phyloP scores from a whole-genome alignment of 768 basidiomycete genomes.

The Albatrellus ellisii region DNA sequence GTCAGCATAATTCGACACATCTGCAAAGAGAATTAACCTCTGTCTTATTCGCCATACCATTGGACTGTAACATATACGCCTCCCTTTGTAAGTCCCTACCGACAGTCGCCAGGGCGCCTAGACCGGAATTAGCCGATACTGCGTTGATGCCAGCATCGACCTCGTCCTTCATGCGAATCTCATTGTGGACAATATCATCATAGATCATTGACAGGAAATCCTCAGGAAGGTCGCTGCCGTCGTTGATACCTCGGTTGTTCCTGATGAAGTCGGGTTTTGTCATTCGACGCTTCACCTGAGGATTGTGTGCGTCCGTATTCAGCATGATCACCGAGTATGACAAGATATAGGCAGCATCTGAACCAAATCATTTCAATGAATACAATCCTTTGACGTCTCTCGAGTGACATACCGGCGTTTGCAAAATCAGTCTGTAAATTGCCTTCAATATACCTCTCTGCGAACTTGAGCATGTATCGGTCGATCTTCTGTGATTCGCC shows the following conservation, averaged over 20 bases:
- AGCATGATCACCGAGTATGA: constrained; percentile 93
- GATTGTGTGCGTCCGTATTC: constrained; percentile 95
- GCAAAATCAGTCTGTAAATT: constrained; percentile 80
- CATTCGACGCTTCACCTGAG: constrained; percentile 92
- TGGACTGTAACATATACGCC: constrained; percentile 89
- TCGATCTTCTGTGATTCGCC: constrained; percentile 99
- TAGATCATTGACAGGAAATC: constrained; percentile 68
- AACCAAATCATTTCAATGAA: background rate
- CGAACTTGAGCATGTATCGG: constrained; percentile 97
- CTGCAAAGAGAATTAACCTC: constrained; percentile 51
- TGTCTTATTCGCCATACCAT: constrained; percentile 93
- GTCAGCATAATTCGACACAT: background rate
- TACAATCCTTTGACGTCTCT: background rate
- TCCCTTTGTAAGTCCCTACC: constrained; percentile 93
- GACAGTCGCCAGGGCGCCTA: constrained; percentile 75
- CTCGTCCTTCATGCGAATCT: constrained; percentile 99
- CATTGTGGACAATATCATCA: constrained; percentile 84
- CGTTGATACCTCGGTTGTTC: constrained; percentile 96
- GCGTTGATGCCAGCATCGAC: constrained; percentile 43
- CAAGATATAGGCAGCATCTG: constrained; percentile 88
- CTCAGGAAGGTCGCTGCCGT: constrained; percentile 77
- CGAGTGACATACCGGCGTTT: constrained; percentile 64
- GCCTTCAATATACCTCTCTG: constrained; percentile 87
- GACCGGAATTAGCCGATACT: constrained; percentile 43
- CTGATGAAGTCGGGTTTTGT: constrained; percentile 81